Base-by-base conservation (phyloP, 805 yeast species). In the Sporopachydermia lactativora region DNA sequence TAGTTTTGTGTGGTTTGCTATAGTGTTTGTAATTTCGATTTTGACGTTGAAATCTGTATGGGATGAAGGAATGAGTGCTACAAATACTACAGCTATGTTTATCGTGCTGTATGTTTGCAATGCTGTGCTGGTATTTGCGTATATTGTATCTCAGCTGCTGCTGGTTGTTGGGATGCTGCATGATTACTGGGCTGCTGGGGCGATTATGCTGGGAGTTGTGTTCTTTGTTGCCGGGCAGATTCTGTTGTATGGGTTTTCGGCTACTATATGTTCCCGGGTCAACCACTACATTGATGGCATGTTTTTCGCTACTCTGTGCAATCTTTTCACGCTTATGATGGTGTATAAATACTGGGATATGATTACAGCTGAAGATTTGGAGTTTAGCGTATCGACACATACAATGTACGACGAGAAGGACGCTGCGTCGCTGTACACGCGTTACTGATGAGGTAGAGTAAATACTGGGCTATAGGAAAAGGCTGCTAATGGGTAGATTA, bases 271-370 rank as follows among this genome's bases (percentile, higher is more conserved):
- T 60, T 60, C 62, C 28, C 69, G 75, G 15, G 73, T 81, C 38
- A 73, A 78, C 34, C 98, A 92, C 59, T 92, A 89, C 56, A 68
- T 85, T 16, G 98, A 89, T 54, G 97, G 97, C 1, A 59, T 85
- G 19, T 80, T 89, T 53, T 84, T 88, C 52, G 92, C 85, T 19
- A 72, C 92, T 17, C 52, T 85, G 28, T 73, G 95, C 54, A 84
- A 84, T 54, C 55, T 85, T 39, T 81, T 85, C 52, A 71, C 94
- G 3, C 62, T 81, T 42, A 86, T 92, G 95, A 89, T 92, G 97
- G 68, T 89, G 40, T 89, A 86, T 66, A 88, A 92, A 61, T 84
- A 77, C 50, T 89, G 97, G 96, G 96, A 88, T 53, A 85, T 88
- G 71, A 79, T 89, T 40, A 92, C 97, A 8, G 76, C 78, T 43